Base-by-base conservation (phyloP, 2,329 filamentous ascomycete genomes). In the Aspergillus sp. region DNA sequence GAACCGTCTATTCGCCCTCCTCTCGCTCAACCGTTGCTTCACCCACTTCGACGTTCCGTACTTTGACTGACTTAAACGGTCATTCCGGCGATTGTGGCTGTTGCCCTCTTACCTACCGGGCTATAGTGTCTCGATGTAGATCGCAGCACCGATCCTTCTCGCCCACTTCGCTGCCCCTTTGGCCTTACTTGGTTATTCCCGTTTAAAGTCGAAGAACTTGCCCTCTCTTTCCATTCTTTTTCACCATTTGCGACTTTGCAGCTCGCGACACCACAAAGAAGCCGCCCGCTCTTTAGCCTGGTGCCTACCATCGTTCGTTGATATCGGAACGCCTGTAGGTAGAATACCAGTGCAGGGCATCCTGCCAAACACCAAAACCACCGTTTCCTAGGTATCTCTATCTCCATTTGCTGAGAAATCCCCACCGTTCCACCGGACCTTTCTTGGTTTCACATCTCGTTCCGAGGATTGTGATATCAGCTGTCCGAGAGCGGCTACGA, bases 121-220 rank as follows among this genome's bases (percentile, higher is more conserved):
- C 48, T 37, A 33, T 46, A 42, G 56, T 54, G 46, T 41, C 34
- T 52, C 46, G 46, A 54, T 58, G 51, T 41, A 51, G 46, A 44
- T 30, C 34, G 15, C 17, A 46, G 33, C 27, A 40, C 51, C 24
- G n/a, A 20, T 45, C 27, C 33, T 7, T 13, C 22, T 39, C 24
- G 17, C 50, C 27, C 27, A 27, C 33, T 33, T 47, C 17, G 41
- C 40, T 51, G 34, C 51, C 51, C 51, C 37, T 37, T 49, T n/a
- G 33, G 8, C n/a, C n/a, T 34, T 33, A 17, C 37, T 44, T 17
- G 19, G 12, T 17, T 37, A 6, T 11, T 27, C 34, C 22, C 1
- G 17, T 24, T 48, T 48, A 57, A 52, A 48, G 19, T 11, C 39
- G 9, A 49, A 17, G 11, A n/a, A 24, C 22, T 20, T 49, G 17